phyloP scores from a whole-genome alignment of 495 filamentous ascomycete genomes.

The Penicillium samsonianum region DNA sequence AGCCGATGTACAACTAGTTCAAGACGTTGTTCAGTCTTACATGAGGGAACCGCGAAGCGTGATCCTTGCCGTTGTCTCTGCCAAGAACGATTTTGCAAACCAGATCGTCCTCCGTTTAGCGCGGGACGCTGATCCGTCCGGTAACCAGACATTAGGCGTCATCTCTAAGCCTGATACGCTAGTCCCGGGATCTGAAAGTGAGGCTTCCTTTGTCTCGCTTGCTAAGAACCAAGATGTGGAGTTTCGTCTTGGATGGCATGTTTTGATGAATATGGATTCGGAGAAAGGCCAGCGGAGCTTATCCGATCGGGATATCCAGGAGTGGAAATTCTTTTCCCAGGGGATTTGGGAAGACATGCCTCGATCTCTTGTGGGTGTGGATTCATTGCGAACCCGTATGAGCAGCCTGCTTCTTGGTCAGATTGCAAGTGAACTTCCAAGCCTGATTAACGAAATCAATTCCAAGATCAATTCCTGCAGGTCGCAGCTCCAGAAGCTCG shows the following conservation, averaged over 20 bases:
- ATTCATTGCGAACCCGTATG: slow-evolving; percentile 49
- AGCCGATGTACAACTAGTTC: slow-evolving; percentile 48
- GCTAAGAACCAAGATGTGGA: slow-evolving; percentile 49
- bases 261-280: slow-evolving; percentile 49
- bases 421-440: slow-evolving; percentile 58
- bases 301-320: slow-evolving; percentile 36
- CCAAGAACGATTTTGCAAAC: slow-evolving; percentile 52
- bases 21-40: slow-evolving; percentile 48
- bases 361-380: slow-evolving; percentile 47
- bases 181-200: slow-evolving; percentile 39
- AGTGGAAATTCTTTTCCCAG: slow-evolving; percentile 45
- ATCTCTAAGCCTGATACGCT: slow-evolving; percentile 56
- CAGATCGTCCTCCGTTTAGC: slow-evolving; percentile 50
- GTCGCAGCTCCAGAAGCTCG: slow-evolving; percentile 47
- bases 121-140: slow-evolving; percentile 44
- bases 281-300: slow-evolving; percentile 37
- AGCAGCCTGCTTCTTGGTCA: slow-evolving; percentile 59
- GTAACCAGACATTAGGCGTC: slow-evolving; percentile 51
- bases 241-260: slow-evolving; percentile 52
- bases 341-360: slow-evolving; percentile 51
- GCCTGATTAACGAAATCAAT: slow-evolving; percentile 59
- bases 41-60: slow-evolving; percentile 54
- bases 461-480: slow-evolving; percentile 33
- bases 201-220: slow-evolving; percentile 39
- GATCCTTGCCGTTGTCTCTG: slow-evolving; percentile 54